These are phyloP conservation scores for Entonaema liquescens DNA, from an alignment of 495 filamentous ascomycete genomes.

Conservation along the genomic window DNA sequence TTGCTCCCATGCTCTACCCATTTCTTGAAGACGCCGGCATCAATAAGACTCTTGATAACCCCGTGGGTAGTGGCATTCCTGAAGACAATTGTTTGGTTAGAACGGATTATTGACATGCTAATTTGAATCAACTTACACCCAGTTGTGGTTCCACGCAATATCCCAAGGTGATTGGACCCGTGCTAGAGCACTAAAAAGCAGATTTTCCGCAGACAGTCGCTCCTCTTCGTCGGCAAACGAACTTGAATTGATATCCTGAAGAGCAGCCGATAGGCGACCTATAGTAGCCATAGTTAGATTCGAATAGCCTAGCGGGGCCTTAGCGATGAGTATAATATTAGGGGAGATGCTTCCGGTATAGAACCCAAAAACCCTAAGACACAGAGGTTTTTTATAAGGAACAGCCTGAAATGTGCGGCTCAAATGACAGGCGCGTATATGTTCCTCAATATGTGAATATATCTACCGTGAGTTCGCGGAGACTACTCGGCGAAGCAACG, in stretches of 20 bases:
- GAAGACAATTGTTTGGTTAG: not conserved
- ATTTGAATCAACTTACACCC: too few species aligned
- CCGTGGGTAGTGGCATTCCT: constrained; percentile 9
- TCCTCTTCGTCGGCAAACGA: constrained; percentile 19
- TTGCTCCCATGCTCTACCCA: constrained; percentile 37
- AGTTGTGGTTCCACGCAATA: constrained; percentile 15
- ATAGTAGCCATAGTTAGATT: constrained; percentile 1
- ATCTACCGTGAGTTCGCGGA: not conserved
- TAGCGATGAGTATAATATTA: not conserved
- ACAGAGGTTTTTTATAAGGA: not conserved
- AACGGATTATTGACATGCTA: too few species aligned
- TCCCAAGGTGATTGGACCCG: constrained; percentile 25
- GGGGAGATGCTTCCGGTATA: too few species aligned
- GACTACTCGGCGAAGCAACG: not conserved
- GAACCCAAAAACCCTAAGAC: too few species aligned
- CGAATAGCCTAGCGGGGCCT: not conserved
- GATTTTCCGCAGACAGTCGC: constrained; percentile 1
- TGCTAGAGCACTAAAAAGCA: constrained; percentile 4
- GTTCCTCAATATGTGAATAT: not conserved
- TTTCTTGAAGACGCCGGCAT: constrained; percentile 42
- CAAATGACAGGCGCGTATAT: too few species aligned
- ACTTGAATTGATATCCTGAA: not conserved
- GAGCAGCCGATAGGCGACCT: not conserved
- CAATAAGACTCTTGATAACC: constrained; percentile 41
- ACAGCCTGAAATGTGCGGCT: not conserved